Evolutionary conservation across 306 rosid species (phyloP).

Genomic region (Trifolium subterraneum): DNA sequence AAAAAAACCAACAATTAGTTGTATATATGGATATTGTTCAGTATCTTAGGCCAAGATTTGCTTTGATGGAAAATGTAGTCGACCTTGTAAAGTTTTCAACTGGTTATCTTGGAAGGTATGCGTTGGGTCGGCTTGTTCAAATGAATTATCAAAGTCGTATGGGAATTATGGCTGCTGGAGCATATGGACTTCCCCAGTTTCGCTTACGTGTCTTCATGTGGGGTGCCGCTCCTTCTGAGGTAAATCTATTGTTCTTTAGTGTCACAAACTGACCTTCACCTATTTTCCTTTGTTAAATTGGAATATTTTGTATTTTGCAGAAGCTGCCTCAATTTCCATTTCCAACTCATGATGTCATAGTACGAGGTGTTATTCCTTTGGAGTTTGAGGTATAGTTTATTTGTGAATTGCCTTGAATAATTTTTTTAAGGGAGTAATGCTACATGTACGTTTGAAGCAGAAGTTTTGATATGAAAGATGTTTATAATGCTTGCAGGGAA

Average conservation of each 20-base stretch:
- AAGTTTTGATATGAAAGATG: neutral
- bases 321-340: conserved; percentile 79
- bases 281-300: neutral
- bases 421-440: neutral
- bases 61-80: conserved; percentile 86
- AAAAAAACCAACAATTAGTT: conserved; percentile 75
- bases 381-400: conserved; percentile 72
- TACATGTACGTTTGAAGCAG: neutral
- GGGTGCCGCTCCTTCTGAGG: conserved; percentile 88
- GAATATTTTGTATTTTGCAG: conserved; percentile 45
- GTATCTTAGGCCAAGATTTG: conserved; percentile 69
- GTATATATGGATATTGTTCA: conserved; percentile 79
- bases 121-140: conserved; percentile 78
- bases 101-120: conserved; percentile 90
- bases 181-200: conserved; percentile 92
- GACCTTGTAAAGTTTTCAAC: conserved; percentile 79
- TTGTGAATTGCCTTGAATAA: too few relatives aligned
- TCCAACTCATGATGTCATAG: conserved; percentile 80
- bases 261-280: neutral
- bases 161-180: conserved; percentile 90
- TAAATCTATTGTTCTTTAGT: conserved; percentile 12
- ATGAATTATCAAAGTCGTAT: conserved; percentile 89
- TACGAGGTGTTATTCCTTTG: conserved; percentile 68
- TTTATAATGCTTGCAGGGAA: conserved; percentile 45
- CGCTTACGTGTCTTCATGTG: conserved; percentile 87